Evolutionary conservation across 495 filamentous ascomycete species (phyloP), one percentile per base, ranked within the genome.

Genomic region (Penicillium cosmopolitanum): DNA sequence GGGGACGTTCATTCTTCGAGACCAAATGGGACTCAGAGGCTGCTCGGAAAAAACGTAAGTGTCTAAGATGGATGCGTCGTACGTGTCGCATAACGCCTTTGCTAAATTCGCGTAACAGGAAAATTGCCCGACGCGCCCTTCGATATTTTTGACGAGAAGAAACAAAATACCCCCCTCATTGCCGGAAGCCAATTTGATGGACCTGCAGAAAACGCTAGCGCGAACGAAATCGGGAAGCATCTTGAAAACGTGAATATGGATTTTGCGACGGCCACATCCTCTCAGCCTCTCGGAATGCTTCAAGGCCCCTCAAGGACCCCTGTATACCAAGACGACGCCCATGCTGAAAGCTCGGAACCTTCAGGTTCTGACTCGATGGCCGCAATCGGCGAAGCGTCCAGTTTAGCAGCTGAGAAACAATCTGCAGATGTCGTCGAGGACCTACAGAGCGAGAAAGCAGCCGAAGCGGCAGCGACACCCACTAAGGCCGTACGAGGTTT

Each of bases 21-120:
- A 78, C 72, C n/a, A 71, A 75, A 44, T 75, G 73, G 74, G 74
- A 74, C 61, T 67, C 64, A 43, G 69, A 73, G 44, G 62, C 60
- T 19, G 64, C 56, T 50, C 70, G 63, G 48, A 75, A 72, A 58
- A 71, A 65, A 69, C 78, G 80, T 83, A 53, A 73, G 78, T 70
- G 9, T 38, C 15, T 4, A 38, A 10, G 1, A 13, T 36, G 36
- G 36, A 15, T 38, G 36, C 11, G 36, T 13, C 15, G 15, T 38
- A n/a, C 36, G 36, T 3, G 15, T 12, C 15, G 12, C 15, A 38
- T 38, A 38, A 38, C 13, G 5, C 34, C 34, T 36, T 3, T 47
- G 40, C 44, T 64, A 43, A 62, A 9, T 28, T 12, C 8, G 40
- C 16, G 3, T 43, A 31, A 23, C 53, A 80, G 77, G 77, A 35